Percentiles rank a stretch among this genome's conserved stretches.
phyloP scores from a whole-genome alignment of 2,329 filamentous ascomycete species.

The Sporothrix brunneoviolacea region DNA sequence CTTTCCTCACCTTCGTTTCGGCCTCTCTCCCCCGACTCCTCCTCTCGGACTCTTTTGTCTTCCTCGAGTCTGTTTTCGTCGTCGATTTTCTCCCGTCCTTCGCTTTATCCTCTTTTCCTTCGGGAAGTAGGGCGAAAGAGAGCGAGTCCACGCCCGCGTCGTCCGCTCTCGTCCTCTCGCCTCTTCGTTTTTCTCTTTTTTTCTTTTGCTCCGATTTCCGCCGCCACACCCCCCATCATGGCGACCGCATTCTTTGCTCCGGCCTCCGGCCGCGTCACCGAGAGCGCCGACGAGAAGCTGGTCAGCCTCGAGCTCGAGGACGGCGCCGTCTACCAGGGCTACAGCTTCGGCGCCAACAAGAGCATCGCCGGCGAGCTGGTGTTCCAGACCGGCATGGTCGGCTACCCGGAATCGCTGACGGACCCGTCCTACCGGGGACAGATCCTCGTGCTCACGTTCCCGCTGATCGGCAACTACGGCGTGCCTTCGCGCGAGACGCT shows the following conservation, averaged over 20 bases:
- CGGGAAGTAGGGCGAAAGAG: constrained; percentile 5
- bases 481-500: constrained; percentile 80
- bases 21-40: background rate
- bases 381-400: constrained; percentile 99
- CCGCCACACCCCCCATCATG: constrained; percentile 23
- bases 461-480: constrained; percentile 93
- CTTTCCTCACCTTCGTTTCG: background rate
- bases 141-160: background rate
- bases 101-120: background rate
- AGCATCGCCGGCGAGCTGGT: constrained; percentile 94
- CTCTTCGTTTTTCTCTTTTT: background rate
- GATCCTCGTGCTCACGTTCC: constrained; percentile 94
- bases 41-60: background rate
- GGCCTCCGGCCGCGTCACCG: constrained; percentile 54
- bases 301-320: constrained; percentile 90
- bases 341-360: constrained; percentile 93
- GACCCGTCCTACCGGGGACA: constrained; percentile 86
- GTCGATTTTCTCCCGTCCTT: background rate
- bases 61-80: too few relatives aligned
- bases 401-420: constrained; percentile 89
- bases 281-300: constrained; percentile 48
- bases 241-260: constrained; percentile 41
- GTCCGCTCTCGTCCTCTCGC: background rate
- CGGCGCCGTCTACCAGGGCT: constrained; percentile 84
- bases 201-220: background rate